Conservation (phyloP, 176 grass and related monocot species). For the Bromus sterilis region DNA sequence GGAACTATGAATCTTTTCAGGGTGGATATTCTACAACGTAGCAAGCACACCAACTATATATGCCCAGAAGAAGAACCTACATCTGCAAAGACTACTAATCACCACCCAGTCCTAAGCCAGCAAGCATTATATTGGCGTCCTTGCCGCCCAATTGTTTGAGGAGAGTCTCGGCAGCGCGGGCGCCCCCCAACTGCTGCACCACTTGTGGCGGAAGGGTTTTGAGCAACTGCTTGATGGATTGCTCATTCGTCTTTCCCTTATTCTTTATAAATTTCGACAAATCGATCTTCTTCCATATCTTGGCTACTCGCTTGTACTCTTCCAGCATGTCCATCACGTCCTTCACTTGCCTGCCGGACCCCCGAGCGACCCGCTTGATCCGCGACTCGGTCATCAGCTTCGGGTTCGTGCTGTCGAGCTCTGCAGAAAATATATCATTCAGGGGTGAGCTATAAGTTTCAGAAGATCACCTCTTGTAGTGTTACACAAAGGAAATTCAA, state of each 20-base stretch:
- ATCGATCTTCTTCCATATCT: conserved; percentile 71
- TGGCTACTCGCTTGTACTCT: conserved; percentile 68
- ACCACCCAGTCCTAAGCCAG: background rate
- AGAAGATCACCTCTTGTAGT: background rate
- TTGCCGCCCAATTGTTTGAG: conserved; percentile 59
- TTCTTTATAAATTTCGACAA: conserved; percentile 38
- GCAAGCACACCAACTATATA: background rate
- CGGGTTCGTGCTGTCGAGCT: conserved; percentile 72
- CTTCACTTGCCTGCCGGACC: conserved; percentile 43
- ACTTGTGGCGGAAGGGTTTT: conserved; percentile 54
- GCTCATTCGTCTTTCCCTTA: conserved; percentile 41
- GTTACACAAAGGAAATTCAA: background rate
- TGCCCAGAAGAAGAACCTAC: background rate
- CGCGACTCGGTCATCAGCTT: conserved; percentile 76
- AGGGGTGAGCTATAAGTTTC: background rate
- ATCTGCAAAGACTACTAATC: background rate
- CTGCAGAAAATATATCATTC: conserved; percentile 13
- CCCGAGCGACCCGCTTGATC: conserved; percentile 45
- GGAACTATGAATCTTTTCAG: background rate
- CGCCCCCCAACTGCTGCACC: conserved; percentile 66
- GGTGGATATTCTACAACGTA: background rate
- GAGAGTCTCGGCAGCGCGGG: conserved; percentile 34
- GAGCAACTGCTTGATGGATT: conserved; percentile 33
- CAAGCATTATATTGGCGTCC: conserved; percentile 33
- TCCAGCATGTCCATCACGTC: conserved; percentile 72